Evolutionary conservation across 306 rosid genomes (phyloP).

Genomic region (Inga laurina): DNA sequence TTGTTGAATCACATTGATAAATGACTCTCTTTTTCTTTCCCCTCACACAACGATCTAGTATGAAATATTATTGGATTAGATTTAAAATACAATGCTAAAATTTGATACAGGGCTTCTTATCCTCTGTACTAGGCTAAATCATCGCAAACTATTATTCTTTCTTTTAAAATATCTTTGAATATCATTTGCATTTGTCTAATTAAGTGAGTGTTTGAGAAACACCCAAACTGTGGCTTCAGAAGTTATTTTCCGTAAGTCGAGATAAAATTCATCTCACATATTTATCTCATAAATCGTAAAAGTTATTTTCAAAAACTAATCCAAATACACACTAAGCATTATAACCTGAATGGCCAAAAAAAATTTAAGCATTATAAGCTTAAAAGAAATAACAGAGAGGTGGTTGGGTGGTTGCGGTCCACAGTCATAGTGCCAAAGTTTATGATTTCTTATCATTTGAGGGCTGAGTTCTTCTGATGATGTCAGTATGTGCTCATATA

Average conservation of each 20-base stretch:
- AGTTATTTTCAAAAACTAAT: no score
- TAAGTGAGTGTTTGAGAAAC: neutral
- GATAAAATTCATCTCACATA: no score
- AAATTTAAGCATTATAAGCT: no score
- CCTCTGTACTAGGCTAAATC: neutral
- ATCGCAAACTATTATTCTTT: neutral
- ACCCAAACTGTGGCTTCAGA: no score
- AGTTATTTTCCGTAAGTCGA: no score
- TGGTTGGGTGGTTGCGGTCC: neutral
- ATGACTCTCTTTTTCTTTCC: neutral
- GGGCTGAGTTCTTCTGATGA: neutral
- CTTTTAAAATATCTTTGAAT: neutral
- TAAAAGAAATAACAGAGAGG: neutral
- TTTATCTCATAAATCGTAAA: no score
- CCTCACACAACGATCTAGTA: neutral
- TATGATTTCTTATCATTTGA: neutral
- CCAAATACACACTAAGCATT: neutral
- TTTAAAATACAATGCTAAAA: neutral
- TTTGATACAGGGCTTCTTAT: neutral
- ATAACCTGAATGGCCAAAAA: no score
- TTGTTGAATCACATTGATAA: constrained; percentile 19
- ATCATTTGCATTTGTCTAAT: neutral
- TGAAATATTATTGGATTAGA: neutral
- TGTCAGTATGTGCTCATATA: neutral
- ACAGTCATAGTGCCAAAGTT: neutral